Percentiles rank a stretch among this genome's conserved stretches.
These are phyloP conservation scores for Pelagophyceae sp. DNA, from an alignment of 352 stramenopile genomes.

Conservation along the genomic window DNA sequence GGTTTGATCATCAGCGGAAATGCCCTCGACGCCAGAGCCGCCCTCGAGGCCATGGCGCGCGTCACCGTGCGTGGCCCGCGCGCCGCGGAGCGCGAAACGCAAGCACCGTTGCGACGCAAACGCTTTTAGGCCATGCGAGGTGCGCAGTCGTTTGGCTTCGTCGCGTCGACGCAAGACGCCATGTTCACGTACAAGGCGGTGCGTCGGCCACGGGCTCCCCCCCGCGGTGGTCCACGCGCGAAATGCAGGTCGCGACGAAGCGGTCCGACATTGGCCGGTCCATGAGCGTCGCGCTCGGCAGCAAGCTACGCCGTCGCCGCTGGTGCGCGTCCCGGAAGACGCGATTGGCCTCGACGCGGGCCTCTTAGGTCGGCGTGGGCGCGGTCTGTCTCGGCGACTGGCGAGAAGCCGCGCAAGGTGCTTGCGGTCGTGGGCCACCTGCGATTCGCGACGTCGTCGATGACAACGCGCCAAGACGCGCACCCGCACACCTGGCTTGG, in stretches of 20 bases:
- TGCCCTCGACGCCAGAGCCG: neutral
- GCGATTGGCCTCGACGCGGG: neutral
- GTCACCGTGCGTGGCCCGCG: too few relatives aligned
- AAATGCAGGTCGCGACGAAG: constrained; percentile 4
- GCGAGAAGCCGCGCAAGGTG: too few relatives aligned
- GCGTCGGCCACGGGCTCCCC: too few relatives aligned
- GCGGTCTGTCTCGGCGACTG: too few relatives aligned
- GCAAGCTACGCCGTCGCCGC: neutral
- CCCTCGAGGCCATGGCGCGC: neutral
- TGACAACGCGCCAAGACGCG: neutral
- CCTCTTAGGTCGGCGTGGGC: too few relatives aligned
- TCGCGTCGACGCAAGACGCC: neutral
- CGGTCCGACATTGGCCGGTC: neutral
- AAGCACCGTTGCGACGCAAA: too few relatives aligned
- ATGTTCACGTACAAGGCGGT: neutral
- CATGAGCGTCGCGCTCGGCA: neutral
- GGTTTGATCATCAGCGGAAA: neutral
- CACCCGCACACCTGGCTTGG: constrained; percentile 15
- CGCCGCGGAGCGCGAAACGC: too few relatives aligned
- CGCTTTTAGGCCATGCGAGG: constrained; percentile 16
- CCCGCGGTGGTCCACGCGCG: too few relatives aligned
- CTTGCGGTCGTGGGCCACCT: constrained; percentile 1
- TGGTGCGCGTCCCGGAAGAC: neutral
- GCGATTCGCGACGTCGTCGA: constrained; percentile 16
- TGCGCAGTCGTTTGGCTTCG: constrained; percentile 6